Conservation (phyloP, 495 filamentous ascomycete species). For the Hypomontagnella monticulosa region DNA sequence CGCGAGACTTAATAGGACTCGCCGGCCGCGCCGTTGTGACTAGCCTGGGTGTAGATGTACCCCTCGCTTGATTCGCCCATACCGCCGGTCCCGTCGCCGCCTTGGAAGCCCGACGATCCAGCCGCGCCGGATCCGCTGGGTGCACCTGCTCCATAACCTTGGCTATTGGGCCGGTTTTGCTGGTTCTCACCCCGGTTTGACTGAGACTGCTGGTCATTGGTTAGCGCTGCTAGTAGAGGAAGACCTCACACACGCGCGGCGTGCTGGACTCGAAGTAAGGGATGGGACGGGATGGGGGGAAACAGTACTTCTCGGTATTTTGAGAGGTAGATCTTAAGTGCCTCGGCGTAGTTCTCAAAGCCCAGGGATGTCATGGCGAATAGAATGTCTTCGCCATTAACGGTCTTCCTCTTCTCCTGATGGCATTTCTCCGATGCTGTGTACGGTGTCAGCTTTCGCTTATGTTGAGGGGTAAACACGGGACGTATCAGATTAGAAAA, state of each 20-base stretch:
- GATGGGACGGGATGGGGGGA: constrained; percentile 21
- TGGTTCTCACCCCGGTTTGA: constrained; percentile 77
- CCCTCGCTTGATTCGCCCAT: constrained; percentile 70
- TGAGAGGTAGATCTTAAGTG: constrained; percentile 95
- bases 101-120: constrained; percentile 59
- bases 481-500: constrained; percentile 19
- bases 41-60: constrained; percentile 70
- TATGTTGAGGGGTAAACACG: constrained; percentile 25
- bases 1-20: constrained; percentile 46
- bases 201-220: constrained; percentile 68
- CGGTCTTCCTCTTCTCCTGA: constrained; percentile 98
- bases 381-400: constrained; percentile 97
- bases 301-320: constrained; percentile 95
- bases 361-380: constrained; percentile 99
- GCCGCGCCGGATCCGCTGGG: constrained; percentile 57
- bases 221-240: constrained; percentile 46
- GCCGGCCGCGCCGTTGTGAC: constrained; percentile 75
- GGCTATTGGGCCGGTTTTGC: constrained; percentile 74
- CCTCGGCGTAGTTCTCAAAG: constrained; percentile 98
- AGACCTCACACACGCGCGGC: constrained; percentile 4
- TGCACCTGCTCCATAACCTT: constrained; percentile 69
- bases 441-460: constrained; percentile 45
- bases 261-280: constrained; percentile 25
- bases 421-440: constrained; percentile 98
- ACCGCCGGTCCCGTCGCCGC: constrained; percentile 66